Evolutionary conservation across 192 early-diverging fungal species (phyloP).

Genomic region (Lunasporangiospora selenospora): DNA sequence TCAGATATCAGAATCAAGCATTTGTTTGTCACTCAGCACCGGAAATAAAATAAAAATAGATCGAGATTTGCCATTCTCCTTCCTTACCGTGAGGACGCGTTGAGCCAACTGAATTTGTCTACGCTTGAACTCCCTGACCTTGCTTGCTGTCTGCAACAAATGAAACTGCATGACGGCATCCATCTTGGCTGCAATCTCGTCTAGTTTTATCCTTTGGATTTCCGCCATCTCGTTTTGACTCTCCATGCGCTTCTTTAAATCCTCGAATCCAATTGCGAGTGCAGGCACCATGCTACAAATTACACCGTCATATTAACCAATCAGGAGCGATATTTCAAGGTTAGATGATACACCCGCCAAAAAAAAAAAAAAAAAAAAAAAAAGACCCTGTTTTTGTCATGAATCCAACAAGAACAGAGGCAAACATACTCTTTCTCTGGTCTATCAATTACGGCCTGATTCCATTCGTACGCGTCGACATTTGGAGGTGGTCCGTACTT

Average conservation of each 20-base stretch:
- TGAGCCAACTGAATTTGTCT: slow-evolving; percentile 78
- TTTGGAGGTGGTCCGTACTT: slow-evolving; percentile 77
- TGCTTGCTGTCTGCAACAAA: slow-evolving; percentile 72
- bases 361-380: no score
- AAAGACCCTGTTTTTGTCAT: no score
- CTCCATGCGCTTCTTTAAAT: slow-evolving; percentile 85
- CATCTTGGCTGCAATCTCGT: slow-evolving; percentile 51
- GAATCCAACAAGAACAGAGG: no score
- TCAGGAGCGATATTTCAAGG: no score
- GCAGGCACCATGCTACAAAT: slow-evolving; percentile 88
- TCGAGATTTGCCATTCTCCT: no score
- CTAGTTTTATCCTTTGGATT: slow-evolving; percentile 74
- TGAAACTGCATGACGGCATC: slow-evolving; percentile 54
- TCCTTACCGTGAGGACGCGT: slow-evolving; percentile 69
- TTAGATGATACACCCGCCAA: no score
- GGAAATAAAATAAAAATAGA: no score
- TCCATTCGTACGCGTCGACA: slow-evolving; percentile 74
- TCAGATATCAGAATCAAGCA: no score
- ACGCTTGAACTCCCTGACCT: slow-evolving; percentile 81
- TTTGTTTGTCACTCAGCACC: no score
- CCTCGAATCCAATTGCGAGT: slow-evolving; percentile 89
- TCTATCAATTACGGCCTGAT: slow-evolving; percentile 85
- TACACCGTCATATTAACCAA: no score
- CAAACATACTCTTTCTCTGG: slow-evolving; percentile 89
- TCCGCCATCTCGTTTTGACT: slow-evolving; percentile 73